A percentile compares a stretch with the other conserved stretches of the same genome.
phyloP scores from a whole-genome alignment of 2,329 filamentous ascomycete genomes.

The Hymenoscyphus albidus region DNA sequence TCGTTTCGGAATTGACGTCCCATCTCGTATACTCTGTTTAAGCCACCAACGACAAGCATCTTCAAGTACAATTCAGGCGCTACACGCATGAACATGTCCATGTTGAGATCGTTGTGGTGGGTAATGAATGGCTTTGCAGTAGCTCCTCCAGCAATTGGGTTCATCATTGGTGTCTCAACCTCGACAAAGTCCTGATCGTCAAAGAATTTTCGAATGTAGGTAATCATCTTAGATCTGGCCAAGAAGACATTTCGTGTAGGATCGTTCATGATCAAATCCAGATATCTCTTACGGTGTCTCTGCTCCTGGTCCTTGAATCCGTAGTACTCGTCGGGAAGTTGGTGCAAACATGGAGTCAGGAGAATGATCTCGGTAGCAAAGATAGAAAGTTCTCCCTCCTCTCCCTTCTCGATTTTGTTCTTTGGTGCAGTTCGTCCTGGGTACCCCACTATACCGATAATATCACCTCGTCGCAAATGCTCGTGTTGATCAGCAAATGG shows the following conservation, averaged over 20 bases:
- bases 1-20: constrained; percentile 96
- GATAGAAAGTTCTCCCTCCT: constrained; percentile 88
- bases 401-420: constrained; percentile 73
- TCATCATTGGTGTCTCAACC: constrained; percentile 97
- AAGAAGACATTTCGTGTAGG: constrained; percentile 77
- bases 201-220: constrained; percentile 82
- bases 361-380: constrained; percentile 84
- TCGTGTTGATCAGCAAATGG: constrained; percentile 87
- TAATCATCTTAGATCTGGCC: constrained; percentile 81
- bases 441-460: constrained; percentile 82
- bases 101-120: constrained; percentile 92
- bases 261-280: constrained; percentile 95
- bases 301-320: constrained; percentile 95
- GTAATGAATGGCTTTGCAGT: constrained; percentile 94
- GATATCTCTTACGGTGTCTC: constrained; percentile 86
- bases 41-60: constrained; percentile 87
- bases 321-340: constrained; percentile 84
- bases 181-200: constrained; percentile 85
- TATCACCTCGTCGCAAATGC: constrained; percentile 83
- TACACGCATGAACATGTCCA: constrained; percentile 92
- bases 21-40: constrained; percentile 93
- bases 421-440: constrained; percentile 84
- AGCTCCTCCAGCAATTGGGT: constrained; percentile 89
- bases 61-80: constrained; percentile 96
- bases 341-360: constrained; percentile 86